Base-by-base conservation (phyloP, 257 asterid genomes). In the Salvia miltiorrhiza region DNA sequence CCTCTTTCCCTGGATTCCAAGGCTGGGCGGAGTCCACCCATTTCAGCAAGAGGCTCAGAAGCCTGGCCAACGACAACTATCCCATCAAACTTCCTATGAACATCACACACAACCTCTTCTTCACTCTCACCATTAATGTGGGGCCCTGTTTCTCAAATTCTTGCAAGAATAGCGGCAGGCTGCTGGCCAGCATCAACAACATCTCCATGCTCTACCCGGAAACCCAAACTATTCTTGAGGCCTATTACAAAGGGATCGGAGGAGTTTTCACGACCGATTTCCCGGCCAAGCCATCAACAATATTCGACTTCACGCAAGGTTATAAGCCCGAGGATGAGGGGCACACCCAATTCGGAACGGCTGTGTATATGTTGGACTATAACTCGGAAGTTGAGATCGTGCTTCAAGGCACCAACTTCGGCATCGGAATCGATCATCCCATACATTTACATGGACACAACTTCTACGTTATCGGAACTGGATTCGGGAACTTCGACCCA, bases 371-470 rank as follows among this genome's bases (percentile, higher is more conserved):
- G 1, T 78, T 87, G 9, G 80, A 81, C 0, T 83, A 75, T 10
- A 82, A 83, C 5, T 13, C 84, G 6, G 55, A 69, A 3, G 89
- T 87, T 69, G 90, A 85, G 72, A 39, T 87, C 3, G 84, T 85
- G 9, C 72, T 77, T 41, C 94, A 87, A 9, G 86, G 77, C 0
- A 87, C 94, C 0, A 77, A 75, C 65, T 9, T 77, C 19, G 75
- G 70, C 19, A 44, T 56, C 0, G 83, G 88, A 0, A 23, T 79
- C 2, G 94, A 87, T 69, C 90, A 85, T 23, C 94, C 94, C 0
- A 83, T 87, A 80, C 94, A 87, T 63, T 74, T 87, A 19, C 94
- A 87, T 23, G 94, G 94, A 8, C 66, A 77, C 28, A 87, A 83
- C 52, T 85, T 87, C 48, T 87, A 77, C 20, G 87, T 85, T 0